These are phyloP conservation scores for Royoungia palumana DNA, from an alignment of 768 basidiomycete genomes.

Conservation along the genomic window DNA sequence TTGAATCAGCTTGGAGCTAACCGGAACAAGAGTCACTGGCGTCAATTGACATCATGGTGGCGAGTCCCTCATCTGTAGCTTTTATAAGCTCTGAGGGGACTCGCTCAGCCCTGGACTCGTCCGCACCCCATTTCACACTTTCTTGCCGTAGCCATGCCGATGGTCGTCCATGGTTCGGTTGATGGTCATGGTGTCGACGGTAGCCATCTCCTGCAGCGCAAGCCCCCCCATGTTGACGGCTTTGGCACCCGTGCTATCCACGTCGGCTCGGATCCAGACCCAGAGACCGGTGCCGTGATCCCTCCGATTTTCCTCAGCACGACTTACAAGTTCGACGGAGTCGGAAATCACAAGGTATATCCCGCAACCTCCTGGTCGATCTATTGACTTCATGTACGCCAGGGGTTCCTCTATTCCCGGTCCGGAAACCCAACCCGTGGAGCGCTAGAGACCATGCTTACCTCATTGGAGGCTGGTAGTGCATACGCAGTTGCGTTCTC, in stretches of 20 bases:
- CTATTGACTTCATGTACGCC: too few relatives aligned
- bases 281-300: constrained; percentile 80
- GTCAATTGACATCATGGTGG: too few relatives aligned
- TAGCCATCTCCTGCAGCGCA: constrained; percentile 9
- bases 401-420: constrained; percentile 91
- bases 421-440: constrained; percentile 85
- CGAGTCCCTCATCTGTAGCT: too few relatives aligned
- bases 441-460: constrained; percentile 73
- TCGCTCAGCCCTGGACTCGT: too few relatives aligned
- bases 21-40: too few relatives aligned
- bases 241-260: constrained; percentile 86
- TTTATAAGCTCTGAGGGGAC: too few relatives aligned
- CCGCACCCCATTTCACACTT: background rate
- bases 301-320: constrained; percentile 86
- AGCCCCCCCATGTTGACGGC: constrained; percentile 38
- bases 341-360: constrained; percentile 70
- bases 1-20: too few relatives aligned
- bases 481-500: constrained; percentile 74
- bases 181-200: background rate
- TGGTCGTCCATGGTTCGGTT: constrained; percentile 5
- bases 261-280: constrained; percentile 74
- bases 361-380: background rate
- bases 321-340: constrained; percentile 82
- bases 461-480: constrained; percentile 75
- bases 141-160: constrained; percentile 17